Evolutionary conservation across 305 asterid species (phyloP), one percentile per base, ranked within the genome.

Genomic region (Fraxinus sp.): DNA sequence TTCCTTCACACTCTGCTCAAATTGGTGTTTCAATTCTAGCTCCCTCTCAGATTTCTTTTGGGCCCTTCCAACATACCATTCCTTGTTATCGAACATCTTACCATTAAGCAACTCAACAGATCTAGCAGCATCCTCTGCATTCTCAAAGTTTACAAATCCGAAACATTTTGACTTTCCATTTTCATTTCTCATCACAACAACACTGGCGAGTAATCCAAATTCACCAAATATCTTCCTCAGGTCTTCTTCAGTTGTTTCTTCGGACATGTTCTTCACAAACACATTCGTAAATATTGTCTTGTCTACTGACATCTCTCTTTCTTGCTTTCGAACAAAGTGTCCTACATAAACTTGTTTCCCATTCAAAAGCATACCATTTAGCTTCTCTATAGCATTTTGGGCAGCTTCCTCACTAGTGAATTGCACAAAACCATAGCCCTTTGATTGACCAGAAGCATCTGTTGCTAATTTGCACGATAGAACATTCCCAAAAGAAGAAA

Each of bases 381-480:
- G 93, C 86, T 92, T 92, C 86, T 93, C 97, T 62, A 97, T 95
- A 83, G 99, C 98, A 62, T 86, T 90, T 86, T 89, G 97, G 26
- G 95, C 98, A 79, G 98, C 92, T 84, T 97, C 99, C 77, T 95
- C 98, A 70, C 79, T 87, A 70, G 88, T 92, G 81, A 90, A 97
- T 84, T 97, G 98, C 88, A 97, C 99, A 87, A 95, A 95, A 16
- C 99, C 99, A 87, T 93, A 92, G 39, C 99, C 99, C 93, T 87
- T 81, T 28, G 98, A 97, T 84, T 92, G 94, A 41, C 99, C 98
- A 81, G 92, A 87, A 79, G 90, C 80, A 85, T 93, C 91, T 11
- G 97, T 95, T 2, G 94, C 97, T 55, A 97, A 89, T 88, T 97
- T 97, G 94, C 98, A 97, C n/a, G 98, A 97, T 5, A 93, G 92